Evolutionary conservation across 2,329 filamentous ascomycete genomes (phyloP), one percentile per base, ranked within the genome.

Genomic region (Cercospora sesami): DNA sequence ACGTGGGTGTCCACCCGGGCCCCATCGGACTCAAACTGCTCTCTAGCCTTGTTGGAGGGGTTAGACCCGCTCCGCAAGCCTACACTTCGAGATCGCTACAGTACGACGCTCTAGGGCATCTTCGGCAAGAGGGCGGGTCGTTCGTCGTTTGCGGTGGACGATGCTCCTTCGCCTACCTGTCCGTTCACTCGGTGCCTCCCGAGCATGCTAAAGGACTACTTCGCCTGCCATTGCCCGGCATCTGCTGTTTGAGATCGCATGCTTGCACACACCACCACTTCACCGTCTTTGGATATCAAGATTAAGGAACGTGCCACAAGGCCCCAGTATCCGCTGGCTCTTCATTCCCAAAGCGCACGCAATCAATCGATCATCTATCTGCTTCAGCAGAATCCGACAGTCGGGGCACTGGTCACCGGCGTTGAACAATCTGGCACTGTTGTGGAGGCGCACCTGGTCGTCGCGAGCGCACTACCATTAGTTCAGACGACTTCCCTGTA

Each of bases 41-140:
- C 70, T 75, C 73, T 76, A 75, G 74, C 74, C 74, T 71, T 75
- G 74, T 69, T 63, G 69, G 73, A 75, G 71, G 73, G 72, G 72
- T 70, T 68, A 66, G 65, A 72, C 69, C 72, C 69, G 71, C 73
- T 66, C 63, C 65, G 55, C 65, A 60, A 68, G 65, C 71, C 67
- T 70, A 71, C 71, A 67, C 63, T 51, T 70, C 65, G 67, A 61
- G 69, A 72, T 73, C 69, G 73, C 68, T 72, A 71, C 69, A 70
- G 68, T 62, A 69, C 69, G 67, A 30, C 30, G 16, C 21, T 31
- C 70, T 67, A 71, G 68, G 71, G 71, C 71, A 68, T 65, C 65
- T 69, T 72, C 68, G 70, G 72, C 60, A 69, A 64, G 64, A 75
- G 67, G 69, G 63, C 72, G 70, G 73, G 68, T 69, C 45, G 64